Conservation (phyloP, 2,329 filamentous ascomycete species). For the Colletotrichum ledebouriae region DNA sequence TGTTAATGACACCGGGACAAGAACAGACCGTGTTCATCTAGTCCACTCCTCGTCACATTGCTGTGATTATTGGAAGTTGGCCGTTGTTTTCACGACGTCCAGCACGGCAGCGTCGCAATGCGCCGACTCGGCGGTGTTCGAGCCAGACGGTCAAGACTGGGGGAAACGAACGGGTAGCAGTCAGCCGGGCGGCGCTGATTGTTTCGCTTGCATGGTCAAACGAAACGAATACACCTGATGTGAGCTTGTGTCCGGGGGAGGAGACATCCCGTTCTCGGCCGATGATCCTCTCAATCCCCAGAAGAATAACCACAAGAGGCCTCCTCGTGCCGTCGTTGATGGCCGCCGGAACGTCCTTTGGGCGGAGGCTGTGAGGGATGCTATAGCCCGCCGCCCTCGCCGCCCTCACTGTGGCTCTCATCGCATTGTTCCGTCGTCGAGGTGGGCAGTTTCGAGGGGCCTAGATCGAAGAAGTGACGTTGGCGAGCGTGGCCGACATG, state of each 20-base stretch:
- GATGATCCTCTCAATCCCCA: background rate
- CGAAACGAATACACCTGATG: background rate
- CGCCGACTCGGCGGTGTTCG: background rate
- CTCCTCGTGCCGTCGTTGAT: slow-evolving; percentile 15
- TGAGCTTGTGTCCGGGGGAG: background rate
- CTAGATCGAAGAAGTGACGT: slow-evolving; percentile 15
- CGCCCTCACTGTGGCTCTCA: slow-evolving; percentile 5
- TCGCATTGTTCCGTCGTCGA: slow-evolving; percentile 8
- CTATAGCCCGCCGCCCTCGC: background rate
- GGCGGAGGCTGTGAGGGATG: background rate
- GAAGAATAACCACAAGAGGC: slow-evolving; percentile 13
- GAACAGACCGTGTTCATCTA: too few relatives aligned
- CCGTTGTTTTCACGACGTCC: background rate
- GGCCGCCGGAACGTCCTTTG: slow-evolving; percentile 2
- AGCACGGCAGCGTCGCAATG: background rate
- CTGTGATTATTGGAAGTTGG: background rate
- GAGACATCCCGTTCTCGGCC: background rate
- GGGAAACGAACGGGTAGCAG: background rate
- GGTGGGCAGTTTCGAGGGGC: slow-evolving; percentile 6
- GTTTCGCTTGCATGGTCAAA: background rate
- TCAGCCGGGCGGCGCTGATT: background rate
- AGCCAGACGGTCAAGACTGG: background rate
- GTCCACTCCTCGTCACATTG: background rate
- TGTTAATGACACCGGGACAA: too few relatives aligned
- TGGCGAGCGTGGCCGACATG: slow-evolving; percentile 21